phyloP scores from a whole-genome alignment of 1,284 basidiomycete genomes.

The Cystobasidium sp. region DNA sequence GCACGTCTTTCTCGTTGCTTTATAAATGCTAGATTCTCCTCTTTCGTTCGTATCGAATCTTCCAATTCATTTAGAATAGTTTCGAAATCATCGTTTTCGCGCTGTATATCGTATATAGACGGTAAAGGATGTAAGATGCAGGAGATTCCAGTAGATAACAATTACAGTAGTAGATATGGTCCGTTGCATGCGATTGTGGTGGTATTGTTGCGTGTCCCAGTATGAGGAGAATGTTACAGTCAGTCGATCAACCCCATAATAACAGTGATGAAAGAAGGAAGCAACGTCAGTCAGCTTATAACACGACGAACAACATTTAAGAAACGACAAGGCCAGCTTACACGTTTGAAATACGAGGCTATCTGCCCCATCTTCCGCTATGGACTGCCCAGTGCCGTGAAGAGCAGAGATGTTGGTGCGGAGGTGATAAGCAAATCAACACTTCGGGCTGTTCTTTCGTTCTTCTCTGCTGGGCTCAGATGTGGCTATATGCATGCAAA shows the following conservation, averaged over 20 bases:
- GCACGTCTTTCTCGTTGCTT: conserved; percentile 81
- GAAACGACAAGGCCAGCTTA: conserved; percentile 7
- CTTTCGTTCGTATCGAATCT: conserved; percentile 61
- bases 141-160: neutral
- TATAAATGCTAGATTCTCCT: conserved; percentile 83
- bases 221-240: too few species aligned
- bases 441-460: neutral
- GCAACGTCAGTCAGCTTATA: too few species aligned
- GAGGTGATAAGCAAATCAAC: neutral
- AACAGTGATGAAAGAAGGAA: too few species aligned
- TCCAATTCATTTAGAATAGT: conserved; percentile 61
- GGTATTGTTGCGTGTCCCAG: too few species aligned
- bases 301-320: neutral
- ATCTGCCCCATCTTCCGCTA: conserved; percentile 15
- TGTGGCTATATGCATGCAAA: too few species aligned
- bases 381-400: neutral
- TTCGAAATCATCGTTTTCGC: conserved; percentile 58
- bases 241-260: too few species aligned
- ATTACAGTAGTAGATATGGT: neutral
- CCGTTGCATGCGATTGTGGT: neutral
- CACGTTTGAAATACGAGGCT: conserved; percentile 34
- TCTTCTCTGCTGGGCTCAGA: too few species aligned
- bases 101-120: neutral
- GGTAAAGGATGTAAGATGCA: too few species aligned
- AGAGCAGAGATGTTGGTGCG: neutral